Percentiles rank a stretch among this genome's conserved stretches.
These are phyloP conservation scores for sunflower (Helianthus annuus) DNA, from an alignment of 129 eudicot species.

Conservation along the genomic window HanXRQr2.0-SUNRISE NC_035447.2:48774273-48774772, in stretches of 20 bases:
- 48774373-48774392: conserved; percentile 9
- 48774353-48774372: neutral
- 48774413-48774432: conserved; percentile 76
- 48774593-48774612: conserved; percentile 63
- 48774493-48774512: conserved; percentile 49
- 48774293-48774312: conserved; percentile 12
- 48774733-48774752: conserved; percentile 7
- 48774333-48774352: neutral
- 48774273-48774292: neutral
- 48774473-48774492: conserved; percentile 88
- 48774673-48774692: neutral
- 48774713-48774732: neutral
- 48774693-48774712: conserved; percentile 5
- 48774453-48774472: conserved; percentile 90
- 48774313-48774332: conserved; percentile 3
- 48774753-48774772: conserved; percentile 32
- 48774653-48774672: conserved; percentile 24
- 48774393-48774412: conserved; percentile 31
- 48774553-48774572: conserved; percentile 83
- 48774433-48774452: conserved; percentile 81
- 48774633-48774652: conserved; percentile 7
- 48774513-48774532: conserved; percentile 71
- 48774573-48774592: conserved; percentile 74
- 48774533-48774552: conserved; percentile 88
- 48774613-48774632: neutral